These are phyloP conservation scores for Aechmea fasciata DNA, from an alignment of 176 grass and related monocot genomes.

Conservation along the genomic window DNA sequence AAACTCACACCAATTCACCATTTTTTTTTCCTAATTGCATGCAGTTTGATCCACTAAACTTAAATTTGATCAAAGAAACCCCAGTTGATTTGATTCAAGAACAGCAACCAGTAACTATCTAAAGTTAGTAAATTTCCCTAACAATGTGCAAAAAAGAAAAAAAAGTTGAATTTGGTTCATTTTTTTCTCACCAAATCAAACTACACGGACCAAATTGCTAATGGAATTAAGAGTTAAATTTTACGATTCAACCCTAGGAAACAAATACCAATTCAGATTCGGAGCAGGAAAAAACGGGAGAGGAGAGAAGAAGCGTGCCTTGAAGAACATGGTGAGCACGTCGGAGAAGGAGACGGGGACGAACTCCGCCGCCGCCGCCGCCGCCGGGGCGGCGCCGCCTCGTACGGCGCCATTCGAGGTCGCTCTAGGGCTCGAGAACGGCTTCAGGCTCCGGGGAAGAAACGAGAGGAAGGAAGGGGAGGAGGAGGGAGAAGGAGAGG, in stretches of 20 bases:
- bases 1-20: too few species aligned
- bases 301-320: slow-evolving; percentile 7
- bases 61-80: too few species aligned
- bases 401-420: too few species aligned
- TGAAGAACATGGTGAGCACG: slow-evolving; percentile 24
- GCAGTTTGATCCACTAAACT: too few species aligned
- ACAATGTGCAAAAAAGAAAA: too few species aligned
- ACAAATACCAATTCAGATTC: not conserved
- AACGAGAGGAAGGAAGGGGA: slow-evolving; percentile 1
- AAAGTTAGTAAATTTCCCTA: too few species aligned
- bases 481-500: not conserved
- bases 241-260: not conserved
- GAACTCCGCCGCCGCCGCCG: not conserved
- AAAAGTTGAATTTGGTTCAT: too few species aligned
- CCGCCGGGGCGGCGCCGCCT: not conserved
- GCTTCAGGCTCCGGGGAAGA: not conserved
- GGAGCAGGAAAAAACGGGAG: not conserved
- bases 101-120: too few species aligned
- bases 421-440: not conserved
- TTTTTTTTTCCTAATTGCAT: too few species aligned
- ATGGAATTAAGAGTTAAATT: too few species aligned
- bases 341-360: slow-evolving; percentile 16
- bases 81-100: too few species aligned
- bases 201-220: not conserved
- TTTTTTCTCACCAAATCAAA: too few species aligned